These are phyloP conservation scores for Scedosporium dehoogii DNA, from an alignment of 2,329 filamentous ascomycete genomes.

Conservation along the genomic window DNA sequence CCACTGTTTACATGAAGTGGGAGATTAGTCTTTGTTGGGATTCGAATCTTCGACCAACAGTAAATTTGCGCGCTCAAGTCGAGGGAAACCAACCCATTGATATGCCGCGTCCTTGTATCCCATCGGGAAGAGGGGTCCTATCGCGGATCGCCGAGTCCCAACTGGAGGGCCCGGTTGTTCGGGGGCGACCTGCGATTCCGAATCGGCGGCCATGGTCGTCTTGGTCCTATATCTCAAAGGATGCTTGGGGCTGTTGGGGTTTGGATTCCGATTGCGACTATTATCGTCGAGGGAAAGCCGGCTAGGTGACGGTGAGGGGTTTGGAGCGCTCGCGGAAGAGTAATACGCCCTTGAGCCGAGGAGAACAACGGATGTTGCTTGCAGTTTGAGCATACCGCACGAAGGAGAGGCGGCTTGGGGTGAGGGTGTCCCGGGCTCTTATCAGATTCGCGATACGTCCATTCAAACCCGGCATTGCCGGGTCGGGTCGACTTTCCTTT, in stretches of 20 bases:
- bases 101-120: conserved; percentile 84
- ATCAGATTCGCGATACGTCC: background rate
- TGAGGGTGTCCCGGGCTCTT: background rate
- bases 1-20: conserved; percentile 51
- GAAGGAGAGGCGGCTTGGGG: conserved; percentile 11
- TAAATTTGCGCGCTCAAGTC: background rate
- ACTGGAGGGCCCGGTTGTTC: background rate
- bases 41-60: background rate
- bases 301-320: conserved; percentile 1
- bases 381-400: conserved; percentile 35
- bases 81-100: conserved; percentile 65
- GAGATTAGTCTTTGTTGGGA: background rate
- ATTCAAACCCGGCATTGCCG: conserved; percentile 2
- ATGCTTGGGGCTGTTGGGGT: conserved; percentile 13
- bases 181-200: background rate
- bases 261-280: conserved; percentile 10
- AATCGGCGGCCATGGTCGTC: conserved; percentile 5
- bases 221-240: conserved; percentile 6
- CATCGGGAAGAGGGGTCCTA: conserved; percentile 59
- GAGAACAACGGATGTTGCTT: conserved; percentile 26
- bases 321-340: conserved; percentile 18
- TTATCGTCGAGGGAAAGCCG: conserved; percentile 7
- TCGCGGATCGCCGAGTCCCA: background rate
- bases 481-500: background rate
- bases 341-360: conserved; percentile 30